phyloP scores from a whole-genome alignment of 1,139 yeast genomes.

The Candida sp. region DNA sequence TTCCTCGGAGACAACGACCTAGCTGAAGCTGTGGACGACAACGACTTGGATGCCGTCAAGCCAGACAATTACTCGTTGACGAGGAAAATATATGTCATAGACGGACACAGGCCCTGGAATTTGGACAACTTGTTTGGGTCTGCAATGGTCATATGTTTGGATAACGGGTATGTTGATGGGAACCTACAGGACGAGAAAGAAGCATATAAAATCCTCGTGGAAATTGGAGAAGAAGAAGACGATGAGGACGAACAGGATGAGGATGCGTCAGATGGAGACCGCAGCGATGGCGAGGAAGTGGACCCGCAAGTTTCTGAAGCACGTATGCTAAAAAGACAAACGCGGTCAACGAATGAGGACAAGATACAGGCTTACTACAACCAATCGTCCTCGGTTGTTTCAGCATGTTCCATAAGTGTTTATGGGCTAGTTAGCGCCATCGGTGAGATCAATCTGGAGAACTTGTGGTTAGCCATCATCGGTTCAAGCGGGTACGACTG shows the following conservation, averaged over 20 bases:
- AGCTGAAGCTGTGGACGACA: slow-evolving; percentile 2
- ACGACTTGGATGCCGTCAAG: slow-evolving; percentile 4
- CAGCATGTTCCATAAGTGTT: slow-evolving; percentile 79
- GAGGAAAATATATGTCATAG: slow-evolving; percentile 72
- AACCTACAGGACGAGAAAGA: slow-evolving; percentile 54
- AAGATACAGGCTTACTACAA: slow-evolving; percentile 72
- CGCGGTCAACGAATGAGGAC: slow-evolving; percentile 57
- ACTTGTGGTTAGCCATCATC: slow-evolving; percentile 85
- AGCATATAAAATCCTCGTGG: slow-evolving; percentile 57
- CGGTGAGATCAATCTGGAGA: slow-evolving; percentile 61
- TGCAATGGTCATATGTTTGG: slow-evolving; percentile 79
- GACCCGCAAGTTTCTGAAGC: slow-evolving; percentile 39
- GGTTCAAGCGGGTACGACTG: slow-evolving; percentile 55
- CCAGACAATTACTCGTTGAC: slow-evolving; percentile 7
- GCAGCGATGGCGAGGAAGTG: slow-evolving; percentile 26
- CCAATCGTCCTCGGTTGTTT: slow-evolving; percentile 79
- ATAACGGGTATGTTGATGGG: slow-evolving; percentile 78
- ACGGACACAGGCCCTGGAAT: slow-evolving; percentile 97
- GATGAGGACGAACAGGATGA: slow-evolving; percentile 25
- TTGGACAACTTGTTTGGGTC: slow-evolving; percentile 91
- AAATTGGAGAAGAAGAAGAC: slow-evolving; percentile 32
- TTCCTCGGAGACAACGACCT: slow-evolving; percentile 20
- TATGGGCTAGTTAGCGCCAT: slow-evolving; percentile 81
- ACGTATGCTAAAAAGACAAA: slow-evolving; percentile 30
- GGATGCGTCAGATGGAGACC: slow-evolving; percentile 20